A percentile compares a stretch with the other conserved stretches of the same genome.
Evolutionary conservation across 2,329 filamentous ascomycete genomes (phyloP).

Genomic region (Fusarium goolgardi): DNA sequence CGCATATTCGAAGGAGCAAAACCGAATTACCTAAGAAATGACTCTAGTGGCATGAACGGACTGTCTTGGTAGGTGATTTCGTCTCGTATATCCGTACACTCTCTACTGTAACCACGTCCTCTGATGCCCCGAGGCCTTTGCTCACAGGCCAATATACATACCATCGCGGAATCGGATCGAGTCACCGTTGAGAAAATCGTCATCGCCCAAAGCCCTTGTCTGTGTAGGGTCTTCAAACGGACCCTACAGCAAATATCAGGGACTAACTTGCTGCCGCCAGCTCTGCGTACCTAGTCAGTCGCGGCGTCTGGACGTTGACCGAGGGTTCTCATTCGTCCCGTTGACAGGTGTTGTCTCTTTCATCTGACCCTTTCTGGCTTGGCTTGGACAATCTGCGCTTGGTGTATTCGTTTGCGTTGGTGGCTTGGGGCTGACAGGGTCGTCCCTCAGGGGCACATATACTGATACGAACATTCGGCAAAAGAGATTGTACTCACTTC

Average conservation of each 20-base stretch:
- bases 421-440: slow-evolving; percentile 26
- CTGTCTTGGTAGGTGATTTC: not conserved
- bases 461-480: not conserved
- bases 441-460: slow-evolving; percentile 29
- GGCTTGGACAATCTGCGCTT: slow-evolving; percentile 14
- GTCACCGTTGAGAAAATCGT: slow-evolving; percentile 29
- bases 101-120: not conserved
- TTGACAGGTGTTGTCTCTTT: not conserved
- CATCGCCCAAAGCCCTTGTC: slow-evolving; percentile 22
- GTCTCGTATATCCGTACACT: not conserved
- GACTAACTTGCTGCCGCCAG: slow-evolving; percentile 8
- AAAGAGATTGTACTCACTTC: slow-evolving; percentile 4
- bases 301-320: not conserved
- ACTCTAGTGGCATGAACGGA: not conserved
- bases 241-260: slow-evolving; percentile 21
- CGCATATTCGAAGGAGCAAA: not conserved
- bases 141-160: slow-evolving; percentile 15
- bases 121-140: not conserved
- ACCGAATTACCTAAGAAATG: not conserved
- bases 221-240: slow-evolving; percentile 24
- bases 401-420: slow-evolving; percentile 28
- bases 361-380: slow-evolving; percentile 1
- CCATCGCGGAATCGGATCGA: slow-evolving; percentile 28
- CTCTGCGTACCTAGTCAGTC: slow-evolving; percentile 6
- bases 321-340: slow-evolving; percentile 10